Percentiles rank a stretch among this genome's conserved stretches.
Evolutionary conservation across 306 rosid genomes (phyloP).

Genomic region (Acmispon strigosus): DNA sequence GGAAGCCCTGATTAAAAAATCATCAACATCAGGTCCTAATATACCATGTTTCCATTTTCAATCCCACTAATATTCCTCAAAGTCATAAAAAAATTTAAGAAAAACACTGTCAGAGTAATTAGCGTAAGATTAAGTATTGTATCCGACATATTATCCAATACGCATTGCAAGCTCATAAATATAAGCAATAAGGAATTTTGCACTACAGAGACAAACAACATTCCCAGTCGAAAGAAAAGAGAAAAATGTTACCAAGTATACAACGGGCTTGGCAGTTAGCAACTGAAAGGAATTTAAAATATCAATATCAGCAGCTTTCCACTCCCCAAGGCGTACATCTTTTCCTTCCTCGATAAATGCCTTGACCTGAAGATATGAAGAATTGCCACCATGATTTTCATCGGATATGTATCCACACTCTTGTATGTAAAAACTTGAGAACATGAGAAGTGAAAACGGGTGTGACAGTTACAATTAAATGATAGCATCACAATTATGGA

Average conservation of each 20-base stretch:
- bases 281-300: constrained; percentile 86
- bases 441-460: neutral
- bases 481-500: neutral
- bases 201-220: neutral
- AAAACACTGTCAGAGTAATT: neutral
- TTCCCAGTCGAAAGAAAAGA: neutral
- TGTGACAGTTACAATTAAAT: neutral
- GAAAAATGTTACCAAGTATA: constrained; percentile 62
- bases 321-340: constrained; percentile 92
- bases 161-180: neutral
- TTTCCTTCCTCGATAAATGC: constrained; percentile 72
- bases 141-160: neutral
- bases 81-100: neutral
- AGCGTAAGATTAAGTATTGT: neutral
- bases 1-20: neutral
- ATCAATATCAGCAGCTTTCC: constrained; percentile 94
- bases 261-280: constrained; percentile 96
- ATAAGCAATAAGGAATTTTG: neutral
- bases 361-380: constrained; percentile 60
- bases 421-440: neutral
- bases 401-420: neutral
- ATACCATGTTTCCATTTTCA: neutral
- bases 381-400: constrained; percentile 8
- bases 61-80: neutral
- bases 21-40: neutral